Conservation (phyloP, 345 rosid species). For the Citrus australasica region DNA sequence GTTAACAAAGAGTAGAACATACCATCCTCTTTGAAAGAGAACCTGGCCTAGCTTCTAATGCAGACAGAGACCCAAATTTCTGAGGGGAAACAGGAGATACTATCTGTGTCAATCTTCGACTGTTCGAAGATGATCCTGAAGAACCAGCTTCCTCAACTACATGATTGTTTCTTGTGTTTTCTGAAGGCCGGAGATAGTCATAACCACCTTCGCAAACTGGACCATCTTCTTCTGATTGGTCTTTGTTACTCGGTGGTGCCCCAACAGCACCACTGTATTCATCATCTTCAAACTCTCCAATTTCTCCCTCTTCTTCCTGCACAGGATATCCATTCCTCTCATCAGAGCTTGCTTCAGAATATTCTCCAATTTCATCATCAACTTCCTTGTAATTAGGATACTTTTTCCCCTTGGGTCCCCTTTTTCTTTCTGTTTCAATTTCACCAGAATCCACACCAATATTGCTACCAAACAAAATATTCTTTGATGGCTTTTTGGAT, state of each 20-base stretch:
- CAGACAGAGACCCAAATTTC: slow-evolving; percentile 96
- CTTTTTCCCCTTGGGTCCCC: slow-evolving; percentile 87
- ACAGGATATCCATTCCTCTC: slow-evolving; percentile 76
- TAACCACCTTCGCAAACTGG: slow-evolving; percentile 49
- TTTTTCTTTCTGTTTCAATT: slow-evolving; percentile 70
- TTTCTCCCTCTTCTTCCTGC: slow-evolving; percentile 90
- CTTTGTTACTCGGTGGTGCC: slow-evolving; percentile 50
- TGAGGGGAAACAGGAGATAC: slow-evolving; percentile 88
- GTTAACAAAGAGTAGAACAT: slow-evolving; percentile 21
- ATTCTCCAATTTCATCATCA: slow-evolving; percentile 86
- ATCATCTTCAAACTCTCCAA: slow-evolving; percentile 79
- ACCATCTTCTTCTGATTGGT: slow-evolving; percentile 76
- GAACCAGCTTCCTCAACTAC: slow-evolving; percentile 68
- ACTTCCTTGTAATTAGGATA: slow-evolving; percentile 88
- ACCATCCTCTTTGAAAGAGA: slow-evolving; percentile 81
- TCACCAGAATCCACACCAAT: slow-evolving; percentile 51
- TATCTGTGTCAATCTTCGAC: slow-evolving; percentile 55
- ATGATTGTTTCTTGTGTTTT: slow-evolving; percentile 44
- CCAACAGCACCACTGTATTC: slow-evolving; percentile 65
- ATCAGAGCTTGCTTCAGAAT: slow-evolving; percentile 84
- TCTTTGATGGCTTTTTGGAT: slow-evolving; percentile 89
- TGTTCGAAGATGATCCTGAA: slow-evolving; percentile 86
- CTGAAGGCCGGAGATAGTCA: slow-evolving; percentile 53
- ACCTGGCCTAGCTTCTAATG: slow-evolving; percentile 90
- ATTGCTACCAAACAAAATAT: slow-evolving; percentile 46